Percentiles rank a stretch among this genome's conserved stretches.
Evolutionary conservation across 768 basidiomycete genomes (phyloP).

Genomic region (Psilocybe sp.): DNA sequence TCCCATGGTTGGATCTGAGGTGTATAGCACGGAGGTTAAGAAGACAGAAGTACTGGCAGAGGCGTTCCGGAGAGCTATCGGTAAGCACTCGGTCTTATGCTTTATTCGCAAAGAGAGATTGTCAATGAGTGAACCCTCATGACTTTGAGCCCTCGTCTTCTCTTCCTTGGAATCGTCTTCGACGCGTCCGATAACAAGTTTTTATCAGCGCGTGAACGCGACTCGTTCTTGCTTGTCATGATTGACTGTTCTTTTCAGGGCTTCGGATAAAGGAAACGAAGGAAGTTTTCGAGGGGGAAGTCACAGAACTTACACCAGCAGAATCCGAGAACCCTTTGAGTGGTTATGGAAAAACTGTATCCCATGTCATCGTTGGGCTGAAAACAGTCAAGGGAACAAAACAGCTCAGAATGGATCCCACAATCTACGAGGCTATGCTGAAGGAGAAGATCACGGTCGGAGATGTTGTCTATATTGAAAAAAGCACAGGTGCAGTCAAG

Average conservation of each 20-base stretch:
- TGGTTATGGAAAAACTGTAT: slow-evolving; percentile 97
- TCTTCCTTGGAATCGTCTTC: no score
- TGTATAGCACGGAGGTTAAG: slow-evolving; percentile 96
- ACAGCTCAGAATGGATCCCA: slow-evolving; percentile 90
- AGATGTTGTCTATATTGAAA: slow-evolving; percentile 95
- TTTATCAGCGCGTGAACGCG: not conserved
- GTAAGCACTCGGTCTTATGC: slow-evolving; percentile 44
- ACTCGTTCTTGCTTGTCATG: not conserved
- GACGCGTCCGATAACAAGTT: not conserved
- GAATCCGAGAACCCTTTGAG: slow-evolving; percentile 97
- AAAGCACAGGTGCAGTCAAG: slow-evolving; percentile 93
- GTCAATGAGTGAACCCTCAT: slow-evolving; percentile 1
- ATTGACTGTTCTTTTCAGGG: slow-evolving; percentile 42
- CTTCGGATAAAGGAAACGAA: slow-evolving; percentile 99
- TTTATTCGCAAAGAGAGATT: not conserved
- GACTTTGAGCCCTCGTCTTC: not conserved
- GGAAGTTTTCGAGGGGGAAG: slow-evolving; percentile 97
- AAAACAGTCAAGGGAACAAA: slow-evolving; percentile 94
- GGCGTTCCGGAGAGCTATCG: slow-evolving; percentile 92
- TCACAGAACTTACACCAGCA: slow-evolving; percentile 93
- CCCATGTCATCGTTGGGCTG: slow-evolving; percentile 94
- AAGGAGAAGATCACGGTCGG: slow-evolving; percentile 97
- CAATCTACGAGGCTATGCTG: slow-evolving; percentile 94
- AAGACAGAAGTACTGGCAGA: slow-evolving; percentile 98
- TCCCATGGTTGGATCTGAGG: slow-evolving; percentile 97